A percentile compares a stretch with the other conserved stretches of the same genome.
Evolutionary conservation across 2,329 filamentous ascomycete species (phyloP).

Genomic region (Cucurbitaria berberidis): DNA sequence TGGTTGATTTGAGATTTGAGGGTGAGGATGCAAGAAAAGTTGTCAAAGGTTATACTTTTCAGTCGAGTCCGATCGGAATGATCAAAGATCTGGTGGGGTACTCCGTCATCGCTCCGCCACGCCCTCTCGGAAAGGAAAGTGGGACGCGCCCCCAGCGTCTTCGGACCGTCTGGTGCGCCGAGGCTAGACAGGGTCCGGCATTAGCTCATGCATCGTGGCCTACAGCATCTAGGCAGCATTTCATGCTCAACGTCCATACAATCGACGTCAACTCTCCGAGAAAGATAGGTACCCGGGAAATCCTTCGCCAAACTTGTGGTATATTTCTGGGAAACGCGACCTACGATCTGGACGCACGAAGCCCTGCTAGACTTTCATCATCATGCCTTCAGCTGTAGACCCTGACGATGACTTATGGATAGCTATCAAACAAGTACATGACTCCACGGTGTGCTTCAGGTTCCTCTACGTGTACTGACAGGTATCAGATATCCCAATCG

Average conservation of each 20-base stretch:
- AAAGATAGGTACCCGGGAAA: background rate
- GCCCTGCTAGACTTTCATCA: constrained; percentile 18
- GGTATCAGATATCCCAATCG: constrained; percentile 81
- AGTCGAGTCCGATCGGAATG: constrained; percentile 42
- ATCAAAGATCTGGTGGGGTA: constrained; percentile 30
- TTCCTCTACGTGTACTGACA: constrained; percentile 9
- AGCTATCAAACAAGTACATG: constrained; percentile 57
- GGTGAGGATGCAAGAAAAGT: constrained; percentile 13
- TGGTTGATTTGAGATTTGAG: constrained; percentile 22
- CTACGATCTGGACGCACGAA: background rate
- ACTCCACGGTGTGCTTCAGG: background rate
- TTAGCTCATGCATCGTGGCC: constrained; percentile 7
- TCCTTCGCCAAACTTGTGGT: background rate
- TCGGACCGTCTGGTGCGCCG: constrained; percentile 1
- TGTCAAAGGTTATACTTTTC: constrained; percentile 31
- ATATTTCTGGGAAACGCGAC: background rate
- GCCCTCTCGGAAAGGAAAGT: constrained; percentile 23
- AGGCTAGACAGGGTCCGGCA: constrained; percentile 1
- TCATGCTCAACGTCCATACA: constrained; percentile 14
- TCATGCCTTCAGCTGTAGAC: constrained; percentile 49
- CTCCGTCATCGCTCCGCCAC: constrained; percentile 46
- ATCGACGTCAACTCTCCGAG: constrained; percentile 13
- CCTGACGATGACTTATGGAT: constrained; percentile 56
- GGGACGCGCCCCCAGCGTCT: constrained; percentile 11
- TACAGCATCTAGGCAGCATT: constrained; percentile 23